A percentile compares a stretch with the other conserved stretches of the same genome.
These are phyloP conservation scores for Debaryomyces prosopidis DNA, from an alignment of 805 yeast genomes.

Conservation along the genomic window DNA sequence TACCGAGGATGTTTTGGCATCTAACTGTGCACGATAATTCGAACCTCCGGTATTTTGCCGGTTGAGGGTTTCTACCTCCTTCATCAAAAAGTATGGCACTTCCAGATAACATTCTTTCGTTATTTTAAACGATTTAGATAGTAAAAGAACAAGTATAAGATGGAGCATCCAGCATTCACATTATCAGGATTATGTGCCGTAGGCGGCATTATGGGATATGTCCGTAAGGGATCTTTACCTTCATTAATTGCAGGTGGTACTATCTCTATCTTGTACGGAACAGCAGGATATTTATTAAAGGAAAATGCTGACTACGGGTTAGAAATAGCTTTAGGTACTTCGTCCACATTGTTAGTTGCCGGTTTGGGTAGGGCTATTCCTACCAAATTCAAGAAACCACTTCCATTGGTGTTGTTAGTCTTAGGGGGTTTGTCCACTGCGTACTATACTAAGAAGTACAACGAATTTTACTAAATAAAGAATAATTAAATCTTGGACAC, in stretches of 20 bases:
- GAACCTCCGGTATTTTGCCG: neutral
- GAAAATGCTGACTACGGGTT: conserved; percentile 78
- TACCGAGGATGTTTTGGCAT: neutral
- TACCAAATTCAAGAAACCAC: conserved; percentile 63
- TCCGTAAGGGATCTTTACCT: conserved; percentile 70
- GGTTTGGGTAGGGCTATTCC: conserved; percentile 71
- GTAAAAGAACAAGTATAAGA: conserved; percentile 6
- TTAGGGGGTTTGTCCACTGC: conserved; percentile 64
- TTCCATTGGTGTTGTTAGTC: conserved; percentile 65
- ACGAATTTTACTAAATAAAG: conserved; percentile 55
- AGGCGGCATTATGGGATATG: conserved; percentile 73
- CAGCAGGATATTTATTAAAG: conserved; percentile 72
- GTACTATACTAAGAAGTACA: conserved; percentile 75
- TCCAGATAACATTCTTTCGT: too few relatives aligned
- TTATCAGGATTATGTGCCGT: conserved; percentile 65
- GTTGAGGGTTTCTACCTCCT: neutral
- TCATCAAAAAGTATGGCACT: neutral
- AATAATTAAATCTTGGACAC: neutral
- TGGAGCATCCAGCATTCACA: conserved; percentile 80
- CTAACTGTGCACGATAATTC: neutral
- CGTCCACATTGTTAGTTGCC: conserved; percentile 64
- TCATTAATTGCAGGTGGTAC: conserved; percentile 77
- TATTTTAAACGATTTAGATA: too few relatives aligned
- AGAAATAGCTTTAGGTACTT: conserved; percentile 74
- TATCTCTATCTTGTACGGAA: conserved; percentile 59